phyloP scores from a whole-genome alignment of 306 rosid species.

The Trifolium pratense region DNA sequence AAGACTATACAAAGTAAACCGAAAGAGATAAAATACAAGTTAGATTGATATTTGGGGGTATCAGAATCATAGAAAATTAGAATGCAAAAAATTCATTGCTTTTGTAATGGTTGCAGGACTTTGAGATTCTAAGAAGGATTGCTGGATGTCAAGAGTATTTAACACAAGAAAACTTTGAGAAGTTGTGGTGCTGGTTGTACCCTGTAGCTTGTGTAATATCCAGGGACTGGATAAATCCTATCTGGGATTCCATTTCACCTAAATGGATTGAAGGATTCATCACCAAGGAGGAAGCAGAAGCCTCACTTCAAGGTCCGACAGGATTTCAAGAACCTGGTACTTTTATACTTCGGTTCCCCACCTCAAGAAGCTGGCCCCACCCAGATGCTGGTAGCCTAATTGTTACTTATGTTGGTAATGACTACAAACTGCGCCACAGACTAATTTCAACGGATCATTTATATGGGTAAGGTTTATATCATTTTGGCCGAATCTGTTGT shows the following conservation, averaged over 20 bases:
- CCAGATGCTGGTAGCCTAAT: slow-evolving; percentile 93
- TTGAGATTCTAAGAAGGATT: slow-evolving; percentile 78
- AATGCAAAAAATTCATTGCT: slow-evolving; percentile 6
- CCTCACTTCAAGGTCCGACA: slow-evolving; percentile 79
- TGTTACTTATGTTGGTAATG: slow-evolving; percentile 77
- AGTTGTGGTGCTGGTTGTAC: slow-evolving; percentile 96
- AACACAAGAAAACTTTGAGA: slow-evolving; percentile 80
- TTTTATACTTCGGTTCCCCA: slow-evolving; percentile 88
- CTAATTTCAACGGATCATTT: slow-evolving; percentile 70
- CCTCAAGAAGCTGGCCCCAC: slow-evolving; percentile 98
- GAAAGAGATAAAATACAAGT: not conserved
- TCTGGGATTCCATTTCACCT: slow-evolving; percentile 86
- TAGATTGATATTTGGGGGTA: slow-evolving; percentile 24
- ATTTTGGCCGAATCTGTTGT: slow-evolving; percentile 16
- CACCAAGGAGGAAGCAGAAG: slow-evolving; percentile 92
- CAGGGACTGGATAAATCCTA: slow-evolving; percentile 66
- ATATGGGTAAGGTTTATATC: slow-evolving; percentile 56
- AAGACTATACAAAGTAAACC: slow-evolving; percentile 4
- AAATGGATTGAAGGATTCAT: slow-evolving; percentile 97
- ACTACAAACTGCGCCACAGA: slow-evolving; percentile 72
- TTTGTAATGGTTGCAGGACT: slow-evolving; percentile 62
- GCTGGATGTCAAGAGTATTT: slow-evolving; percentile 78
- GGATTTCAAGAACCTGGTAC: slow-evolving; percentile 94
- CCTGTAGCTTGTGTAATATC: slow-evolving; percentile 84
- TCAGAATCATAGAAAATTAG: slow-evolving; percentile 21